Evolutionary conservation across 2,329 filamentous ascomycete species (phyloP), one percentile per base, ranked within the genome.

Genomic region (Stylonectria norvegica): DNA sequence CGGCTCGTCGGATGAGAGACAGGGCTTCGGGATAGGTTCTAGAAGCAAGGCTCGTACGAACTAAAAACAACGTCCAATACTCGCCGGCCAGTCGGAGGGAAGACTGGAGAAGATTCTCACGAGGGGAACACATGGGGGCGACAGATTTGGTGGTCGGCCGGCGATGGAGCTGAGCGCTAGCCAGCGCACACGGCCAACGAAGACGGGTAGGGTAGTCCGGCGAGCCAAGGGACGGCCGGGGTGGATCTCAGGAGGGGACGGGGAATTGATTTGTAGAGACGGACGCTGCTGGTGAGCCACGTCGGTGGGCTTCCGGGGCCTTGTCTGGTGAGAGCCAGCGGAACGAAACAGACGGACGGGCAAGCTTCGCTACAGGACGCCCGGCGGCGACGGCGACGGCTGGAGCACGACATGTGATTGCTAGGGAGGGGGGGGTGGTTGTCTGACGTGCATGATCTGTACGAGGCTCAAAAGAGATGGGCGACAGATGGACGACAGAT

Each of bases 361-460:
- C n/a, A n/a, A n/a, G n/a, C n/a, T n/a, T n/a, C n/a, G n/a, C n/a
- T n/a, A n/a, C n/a, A n/a, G n/a, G n/a, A n/a, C n/a, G n/a, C n/a
- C n/a, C n/a, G n/a, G n/a, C 22, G 22, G 22, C 22, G 7, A 8
- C 12, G 22, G 22, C 7, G 22, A 12, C 22, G 22, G 22, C n/a
- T 32, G 30, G 15, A 32, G 30, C 30, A 32, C 15, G 30, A 32
- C 30, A 32, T 32, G 30, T 32, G 30, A 32, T 32, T 36, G 36
- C 36, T 31, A 29, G 40, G 14, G 27, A 36, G 16, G 20, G 30
- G 28, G 19, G 30, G 30, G 27, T 20, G 34, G 28, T 40, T 39
- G 48, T 50, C 52, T 56, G 53, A 57, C 52, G 48, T 57, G 53
- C 53, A 56, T 56, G 43, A 46, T 40, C 34, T 48, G 41, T 23